Conservation (phyloP, 2,329 filamentous ascomycete genomes). For the Grosmannia huntii region DNA sequence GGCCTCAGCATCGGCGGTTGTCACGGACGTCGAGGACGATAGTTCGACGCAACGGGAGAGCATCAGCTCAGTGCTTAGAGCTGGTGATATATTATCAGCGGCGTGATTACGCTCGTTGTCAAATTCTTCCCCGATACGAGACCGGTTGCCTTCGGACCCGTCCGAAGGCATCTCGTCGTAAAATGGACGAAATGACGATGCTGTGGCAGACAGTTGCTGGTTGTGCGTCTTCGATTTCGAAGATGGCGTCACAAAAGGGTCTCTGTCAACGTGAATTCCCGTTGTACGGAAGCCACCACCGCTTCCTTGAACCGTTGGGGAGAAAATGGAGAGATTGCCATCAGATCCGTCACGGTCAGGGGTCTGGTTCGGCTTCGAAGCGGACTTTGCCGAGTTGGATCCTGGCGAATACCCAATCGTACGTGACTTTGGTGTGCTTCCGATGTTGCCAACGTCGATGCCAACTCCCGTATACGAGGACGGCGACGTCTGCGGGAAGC, state of each 20-base stretch:
- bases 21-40: constrained; percentile 20
- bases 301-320: constrained; percentile 15
- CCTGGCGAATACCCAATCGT: constrained; percentile 52
- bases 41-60: constrained; percentile 33
- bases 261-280: constrained; percentile 25
- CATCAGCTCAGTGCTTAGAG: constrained; percentile 31
- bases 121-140: constrained; percentile 3
- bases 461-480: constrained; percentile 27
- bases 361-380: constrained; percentile 21
- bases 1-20: constrained; percentile 25
- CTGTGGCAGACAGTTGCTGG: constrained; percentile 49
- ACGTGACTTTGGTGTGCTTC: constrained; percentile 50
- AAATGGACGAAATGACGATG: constrained; percentile 46
- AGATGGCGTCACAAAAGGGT: constrained; percentile 39
- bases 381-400: constrained; percentile 33
- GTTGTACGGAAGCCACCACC: constrained; percentile 13
- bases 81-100: constrained; percentile 17
- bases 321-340: constrained; percentile 13
- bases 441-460: background rate
- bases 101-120: constrained; percentile 10
- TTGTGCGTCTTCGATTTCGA: constrained; percentile 16
- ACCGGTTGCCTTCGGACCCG: constrained; percentile 9
- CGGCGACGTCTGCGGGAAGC: constrained; percentile 34
- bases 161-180: constrained; percentile 14
- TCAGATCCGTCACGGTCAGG: constrained; percentile 20